Evolutionary conservation across 2,329 filamentous ascomycete species (phyloP), one percentile per base, ranked within the genome.

Genomic region (Aureobasidium sp.): DNA sequence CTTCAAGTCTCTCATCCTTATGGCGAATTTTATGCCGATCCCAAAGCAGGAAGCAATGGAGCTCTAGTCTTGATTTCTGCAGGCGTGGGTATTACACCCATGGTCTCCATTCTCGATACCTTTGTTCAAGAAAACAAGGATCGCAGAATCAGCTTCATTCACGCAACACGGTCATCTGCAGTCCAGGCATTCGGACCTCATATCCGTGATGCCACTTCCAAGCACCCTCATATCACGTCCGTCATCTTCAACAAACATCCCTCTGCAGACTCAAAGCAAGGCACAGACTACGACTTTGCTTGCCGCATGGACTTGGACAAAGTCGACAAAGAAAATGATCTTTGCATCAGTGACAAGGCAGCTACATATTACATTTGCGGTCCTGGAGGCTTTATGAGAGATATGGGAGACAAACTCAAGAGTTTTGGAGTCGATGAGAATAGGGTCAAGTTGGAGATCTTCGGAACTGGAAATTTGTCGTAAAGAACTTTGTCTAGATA

Each of bases 321-420:
- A 61, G 70, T 90, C 41, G 79, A 83, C 65, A 71, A 74, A 27
- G 76, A 82, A 9, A 69, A 74, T 0, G 77, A 83, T 50, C 74
- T 92, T n/a, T 83, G 80, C 66, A 70, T 86, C 1, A 75, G 78
- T 24, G 76, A 87, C 67, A 55, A 73, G 0, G 74, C 74, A 47
- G 79, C 89, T 0, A 78, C 85, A 69, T 92, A 91, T 72, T 92
- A 83, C 67, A 75, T 90, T 59, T 92, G 89, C 69, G 89, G 89
- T 0, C 88, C 89, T 0, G 79, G 81, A 64, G 70, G 72, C 8
- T 92, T 91, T 77, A 92, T 92, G 89, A 68, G 79, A 10, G 81
- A 84, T 41, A 76, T 83, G 26, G 77, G 83, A 66, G 72, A 74
- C 8, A 79, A 76, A 66, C 75, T 92, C 62, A 74, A 79, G 67